Evolutionary conservation across 225 moss, liverwort and hornwort species (phyloP), one percentile per base, ranked within the genome.

Genomic region (Lunularia cruciata): DNA sequence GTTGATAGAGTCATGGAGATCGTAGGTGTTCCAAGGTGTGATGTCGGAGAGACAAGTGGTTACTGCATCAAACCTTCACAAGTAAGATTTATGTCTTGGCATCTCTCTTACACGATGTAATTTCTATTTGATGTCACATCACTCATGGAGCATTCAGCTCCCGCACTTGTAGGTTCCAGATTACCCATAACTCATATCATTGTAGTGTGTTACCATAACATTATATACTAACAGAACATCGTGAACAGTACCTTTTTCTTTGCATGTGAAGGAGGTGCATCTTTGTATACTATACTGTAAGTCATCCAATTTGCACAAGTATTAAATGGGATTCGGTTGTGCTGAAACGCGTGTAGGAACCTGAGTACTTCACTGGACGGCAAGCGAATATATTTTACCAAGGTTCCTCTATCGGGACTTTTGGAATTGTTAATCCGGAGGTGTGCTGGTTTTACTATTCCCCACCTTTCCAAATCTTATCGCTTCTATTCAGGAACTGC

Each of bases 391-490:
- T 96, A 51, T 80, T 83, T 11, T 79, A 72, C 66, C 79, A 75
- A 18, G 90, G 90, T 55, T 64, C 69, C 61, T 54, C 75, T 62
- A 80, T 96, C 67, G 96, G 96, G 52, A 85, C 87, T 47, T 92
- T 96, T 68, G 96, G 96, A 38, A 90, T 92, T 32, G 72, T 96
- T 54, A 90, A 89, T 75, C 92, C 92, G 7, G 82, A 91, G 96
- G 96, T 90, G 53, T 22, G 7, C 5, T 52, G n/a, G n/a, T n/a
- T n/a, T n/a, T n/a, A n/a, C n/a, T n/a, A n/a, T n/a, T n/a, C n/a
- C n/a, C n/a, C n/a, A n/a, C n/a, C n/a, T n/a, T n/a, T n/a, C n/a
- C n/a, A n/a, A n/a, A n/a, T n/a, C n/a, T n/a, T n/a, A n/a, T n/a
- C n/a, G n/a, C n/a, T n/a, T n/a, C n/a, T n/a, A n/a, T n/a, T n/a